phyloP scores from a whole-genome alignment of 306 rosid genomes.

The Dicorynia guianensis region DNA sequence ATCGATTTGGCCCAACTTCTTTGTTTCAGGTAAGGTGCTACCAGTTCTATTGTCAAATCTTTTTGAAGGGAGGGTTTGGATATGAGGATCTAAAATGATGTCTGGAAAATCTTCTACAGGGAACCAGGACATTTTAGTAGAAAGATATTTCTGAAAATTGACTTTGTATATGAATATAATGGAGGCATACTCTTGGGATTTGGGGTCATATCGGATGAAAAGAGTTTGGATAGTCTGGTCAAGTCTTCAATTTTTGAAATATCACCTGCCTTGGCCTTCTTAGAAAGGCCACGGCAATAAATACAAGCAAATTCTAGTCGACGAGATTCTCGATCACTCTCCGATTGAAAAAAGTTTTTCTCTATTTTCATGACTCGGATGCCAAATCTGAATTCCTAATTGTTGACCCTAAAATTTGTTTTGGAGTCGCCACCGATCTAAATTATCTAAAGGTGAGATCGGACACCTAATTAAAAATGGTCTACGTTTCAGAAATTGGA shows the following conservation, averaged over 20 bases:
- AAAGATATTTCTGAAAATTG: not conserved
- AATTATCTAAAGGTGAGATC: no score
- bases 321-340: not conserved
- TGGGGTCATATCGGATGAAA: conserved; percentile 8
- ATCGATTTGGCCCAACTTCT: conserved; percentile 82
- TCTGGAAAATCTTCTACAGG: not conserved
- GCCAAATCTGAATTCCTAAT: conserved; percentile 21
- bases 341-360: conserved; percentile 16
- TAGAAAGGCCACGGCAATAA: not conserved
- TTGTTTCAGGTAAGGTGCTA: conserved; percentile 71
- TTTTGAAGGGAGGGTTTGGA: not conserved
- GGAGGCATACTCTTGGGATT: conserved; percentile 26
- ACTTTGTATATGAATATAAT: not conserved
- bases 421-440: no score
- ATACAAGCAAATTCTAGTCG: conserved; percentile 5
- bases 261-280: conserved; percentile 12
- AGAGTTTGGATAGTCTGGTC: conserved; percentile 14
- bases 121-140: not conserved
- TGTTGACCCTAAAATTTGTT: no score
- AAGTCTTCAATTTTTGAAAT: conserved; percentile 31
- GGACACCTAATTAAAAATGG: no score
- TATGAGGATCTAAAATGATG: not conserved
- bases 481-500: no score
- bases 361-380: conserved; percentile 12
- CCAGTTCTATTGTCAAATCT: not conserved